A percentile compares a stretch with the other conserved stretches of the same genome.
phyloP scores from a whole-genome alignment of 1,284 basidiomycete genomes.

The Agaricales sp. region DNA sequence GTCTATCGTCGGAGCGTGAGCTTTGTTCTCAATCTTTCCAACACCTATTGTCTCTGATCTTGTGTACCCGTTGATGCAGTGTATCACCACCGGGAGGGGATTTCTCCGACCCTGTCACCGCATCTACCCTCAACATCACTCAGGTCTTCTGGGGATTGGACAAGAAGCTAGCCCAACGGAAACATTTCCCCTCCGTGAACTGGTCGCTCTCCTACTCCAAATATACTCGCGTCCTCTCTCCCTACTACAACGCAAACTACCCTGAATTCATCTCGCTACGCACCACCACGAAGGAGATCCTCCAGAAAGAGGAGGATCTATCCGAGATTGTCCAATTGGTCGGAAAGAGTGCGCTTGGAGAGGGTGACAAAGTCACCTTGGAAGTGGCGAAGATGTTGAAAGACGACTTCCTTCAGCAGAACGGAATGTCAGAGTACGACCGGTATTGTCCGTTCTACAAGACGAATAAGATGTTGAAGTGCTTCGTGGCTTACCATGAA shows the following conservation, averaged over 20 bases:
- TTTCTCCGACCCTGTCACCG: constrained; percentile 98
- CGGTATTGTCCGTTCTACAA: constrained; percentile 98
- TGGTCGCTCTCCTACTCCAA: constrained; percentile 99
- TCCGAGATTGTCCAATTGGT: constrained; percentile 99
- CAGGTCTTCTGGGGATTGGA: constrained; percentile 98
- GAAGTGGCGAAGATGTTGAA: constrained; percentile 97
- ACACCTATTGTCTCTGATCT: constrained; percentile 4
- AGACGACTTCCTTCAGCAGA: constrained; percentile 98
- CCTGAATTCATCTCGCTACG: constrained; percentile 93
- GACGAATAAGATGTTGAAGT: constrained; percentile 92
- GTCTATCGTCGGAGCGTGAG: constrained; percentile 97
- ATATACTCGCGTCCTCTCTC: constrained; percentile 92
- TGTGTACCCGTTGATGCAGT: constrained; percentile 31
- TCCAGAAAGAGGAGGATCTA: constrained; percentile 98
- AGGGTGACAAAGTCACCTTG: constrained; percentile 97
- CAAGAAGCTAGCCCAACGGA: constrained; percentile 95
- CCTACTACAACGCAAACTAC: constrained; percentile 85
- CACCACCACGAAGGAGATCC: constrained; percentile 87
- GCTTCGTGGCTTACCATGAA: constrained; percentile 95
- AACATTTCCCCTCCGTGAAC: constrained; percentile 98
- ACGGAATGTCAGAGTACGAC: constrained; percentile 98
- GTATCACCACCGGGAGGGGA: constrained; percentile 99
- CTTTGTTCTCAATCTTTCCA: constrained; percentile 15
- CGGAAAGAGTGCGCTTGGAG: constrained; percentile 95
- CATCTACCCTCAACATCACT: constrained; percentile 95